A percentile compares a stretch with the other conserved stretches of the same genome.
Evolutionary conservation across 495 filamentous ascomycete genomes (phyloP).

Genomic region (Xylaria flabelliformis): DNA sequence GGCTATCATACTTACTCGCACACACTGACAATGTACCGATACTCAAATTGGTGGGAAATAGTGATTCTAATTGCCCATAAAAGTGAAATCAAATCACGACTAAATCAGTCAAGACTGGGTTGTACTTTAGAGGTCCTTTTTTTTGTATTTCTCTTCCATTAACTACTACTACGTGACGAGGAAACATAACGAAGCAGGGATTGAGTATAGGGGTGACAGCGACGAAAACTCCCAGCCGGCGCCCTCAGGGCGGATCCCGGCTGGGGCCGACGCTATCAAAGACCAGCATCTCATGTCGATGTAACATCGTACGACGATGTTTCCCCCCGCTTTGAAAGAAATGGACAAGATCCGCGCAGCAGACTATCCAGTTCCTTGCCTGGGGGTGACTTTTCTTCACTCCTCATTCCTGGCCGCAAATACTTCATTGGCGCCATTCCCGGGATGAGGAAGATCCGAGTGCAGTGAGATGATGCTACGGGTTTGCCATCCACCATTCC

Average conservation of each 20-base stretch:
- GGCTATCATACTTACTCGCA: neutral
- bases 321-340: neutral
- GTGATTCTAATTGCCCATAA: neutral
- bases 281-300: constrained; percentile 42
- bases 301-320: constrained; percentile 32
- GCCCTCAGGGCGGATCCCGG: constrained; percentile 16
- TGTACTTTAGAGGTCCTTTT: neutral
- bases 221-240: neutral
- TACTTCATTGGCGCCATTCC: constrained; percentile 25
- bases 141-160: constrained; percentile 20
- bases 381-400: constrained; percentile 34
- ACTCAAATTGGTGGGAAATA: neutral
- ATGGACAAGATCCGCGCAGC: constrained; percentile 20
- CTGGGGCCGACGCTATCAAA: constrained; percentile 11
- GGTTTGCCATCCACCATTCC: constrained; percentile 35
- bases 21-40: neutral
- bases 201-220: neutral
- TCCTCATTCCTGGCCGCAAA: constrained; percentile 18
- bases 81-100: neutral
- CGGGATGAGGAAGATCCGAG: constrained; percentile 29
- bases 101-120: neutral
- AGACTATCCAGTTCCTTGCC: constrained; percentile 12
- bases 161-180: constrained; percentile 21
- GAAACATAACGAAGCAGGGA: constrained; percentile 20
- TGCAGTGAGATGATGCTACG: constrained; percentile 42